Base-by-base conservation (phyloP, 257 asterid genomes). In the Scutellaria minor region DNA sequence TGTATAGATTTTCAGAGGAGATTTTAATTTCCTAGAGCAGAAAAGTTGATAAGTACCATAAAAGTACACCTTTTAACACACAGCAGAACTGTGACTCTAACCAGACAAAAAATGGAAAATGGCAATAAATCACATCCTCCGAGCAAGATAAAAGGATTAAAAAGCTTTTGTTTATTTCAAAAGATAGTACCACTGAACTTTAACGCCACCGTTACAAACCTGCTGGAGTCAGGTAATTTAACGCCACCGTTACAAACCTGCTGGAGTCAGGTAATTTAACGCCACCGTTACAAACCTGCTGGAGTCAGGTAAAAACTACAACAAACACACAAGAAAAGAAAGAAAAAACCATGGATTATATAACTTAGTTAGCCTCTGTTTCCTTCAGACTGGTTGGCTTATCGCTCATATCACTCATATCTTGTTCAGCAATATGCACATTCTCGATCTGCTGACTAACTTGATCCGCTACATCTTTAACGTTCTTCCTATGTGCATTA, bases 401-500 rank as follows among this genome's bases (percentile, higher is more conserved):
- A 40, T 79, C 85, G 40, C 54, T 68, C 56, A 56, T 83, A 6
- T 44, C 75, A 14, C 57, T 53, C 58, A 76, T 77, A 45, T 70
- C 82, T 64, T 77, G 80, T 24, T 75, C 82, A 4, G 79, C 64
- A 45, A 91, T 77, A 46, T 75, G 79, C 71, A 81, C 84, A 41
- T 77, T 81, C 75, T 82, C 95, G 14, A 91, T 75, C 89, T 83
- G 88, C 47, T 82, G 71, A 15, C 85, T 55, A 53, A 90, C 79
- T 70, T 77, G 90, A 22, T 81, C 82, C 0, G 79, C 82, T 24
- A 59, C 87, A 86, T 80, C 93, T 65, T 80, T 80, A 37, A 74
- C 80, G 53, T 77, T 77, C 48, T 48, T 73, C 31, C 47, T 15
- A n/a, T 87, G 81, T 50, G 83, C 88, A 46, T 84, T 83, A 22